These are phyloP conservation scores for Adansonia rubrostipa DNA, from an alignment of 441 rosid genomes.

Conservation along the genomic window DNA sequence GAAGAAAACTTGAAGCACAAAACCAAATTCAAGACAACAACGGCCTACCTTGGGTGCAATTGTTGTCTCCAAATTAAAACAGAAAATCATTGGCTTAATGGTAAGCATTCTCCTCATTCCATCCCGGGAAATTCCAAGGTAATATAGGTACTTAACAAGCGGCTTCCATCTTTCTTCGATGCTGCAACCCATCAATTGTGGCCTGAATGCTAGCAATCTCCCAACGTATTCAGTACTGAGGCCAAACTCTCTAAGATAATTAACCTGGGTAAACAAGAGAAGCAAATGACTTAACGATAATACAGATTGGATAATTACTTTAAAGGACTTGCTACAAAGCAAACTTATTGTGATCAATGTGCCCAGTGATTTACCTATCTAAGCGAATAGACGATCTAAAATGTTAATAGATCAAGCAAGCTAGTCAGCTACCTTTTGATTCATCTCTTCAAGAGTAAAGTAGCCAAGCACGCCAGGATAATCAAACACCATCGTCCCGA, in stretches of 20 bases:
- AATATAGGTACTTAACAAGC: constrained; percentile 76
- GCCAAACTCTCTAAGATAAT: constrained; percentile 86
- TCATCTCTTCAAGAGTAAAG: constrained; percentile 78
- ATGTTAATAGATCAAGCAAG: neutral
- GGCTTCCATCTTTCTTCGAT: constrained; percentile 92
- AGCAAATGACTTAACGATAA: neutral
- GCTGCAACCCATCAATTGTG: constrained; percentile 81
- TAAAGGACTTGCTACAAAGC: neutral
- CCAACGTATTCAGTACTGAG: constrained; percentile 73
- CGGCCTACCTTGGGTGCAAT: constrained; percentile 70
- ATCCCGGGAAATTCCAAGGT: constrained; percentile 79
- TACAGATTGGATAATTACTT: neutral
- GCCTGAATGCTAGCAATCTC: constrained; percentile 80
- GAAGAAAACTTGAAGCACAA: constrained; percentile 12
- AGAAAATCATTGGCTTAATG: constrained; percentile 84
- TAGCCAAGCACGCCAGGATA: constrained; percentile 73
- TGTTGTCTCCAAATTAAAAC: constrained; percentile 68
- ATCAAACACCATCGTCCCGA: constrained; percentile 91
- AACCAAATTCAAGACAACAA: constrained; percentile 1
- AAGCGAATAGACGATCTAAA: neutral
- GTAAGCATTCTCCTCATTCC: constrained; percentile 88
- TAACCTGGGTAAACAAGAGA: constrained; percentile 48
- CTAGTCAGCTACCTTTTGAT: constrained; percentile 58
- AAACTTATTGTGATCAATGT: neutral
- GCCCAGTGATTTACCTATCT: neutral